Evolutionary conservation across 1,284 basidiomycete species (phyloP), one percentile per base, ranked within the genome.

Genomic region (Fistulinella staudtii): DNA sequence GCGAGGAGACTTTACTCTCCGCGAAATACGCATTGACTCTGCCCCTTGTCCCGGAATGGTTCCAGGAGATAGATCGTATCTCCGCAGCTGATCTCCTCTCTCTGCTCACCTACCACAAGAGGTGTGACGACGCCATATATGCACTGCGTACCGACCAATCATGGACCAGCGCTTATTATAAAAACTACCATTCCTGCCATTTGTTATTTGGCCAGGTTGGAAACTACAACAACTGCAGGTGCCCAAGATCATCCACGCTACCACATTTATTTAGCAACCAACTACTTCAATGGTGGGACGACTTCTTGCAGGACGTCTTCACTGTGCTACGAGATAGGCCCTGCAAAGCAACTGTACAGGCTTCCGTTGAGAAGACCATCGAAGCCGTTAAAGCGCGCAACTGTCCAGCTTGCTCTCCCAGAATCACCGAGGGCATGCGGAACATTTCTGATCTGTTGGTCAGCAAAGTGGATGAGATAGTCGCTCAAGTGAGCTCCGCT

Each of bases 11-110:
- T 4, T 28, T 43, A 4, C 42, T 47, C 8, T 50, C 54, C 17
- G 56, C 56, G 1, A 58, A 33, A 28, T 38, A 49, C 25, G 52
- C 55, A 8, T 36, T 56, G 23, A 41, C 34, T 5, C 46, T 29
- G 1, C 55, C 55, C 0, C 56, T 60, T 8, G 33, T 56, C 14
- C 55, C 55, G 0, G 5, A 6, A 6, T 38, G 41, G 39, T 57
- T 60, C 4, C 15, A 36, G 23, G 55, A 53, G 30, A 53, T 57
- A 9, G 43, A 50, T 4, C 6, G 58, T 8, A 50, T 57, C 38
- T 44, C 27, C 3, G 43, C 53, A 2, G n/a, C 50, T 4, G 53
- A 60, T 21, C 35, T 57, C 1, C 55, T 60, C 35, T 10, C 46
- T 1, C 17, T 57, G 6, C 41, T 57, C 1, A 44, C 46, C 6